Base-by-base conservation (phyloP, 306 rosid genomes). In the Vigna mungo region DNA sequence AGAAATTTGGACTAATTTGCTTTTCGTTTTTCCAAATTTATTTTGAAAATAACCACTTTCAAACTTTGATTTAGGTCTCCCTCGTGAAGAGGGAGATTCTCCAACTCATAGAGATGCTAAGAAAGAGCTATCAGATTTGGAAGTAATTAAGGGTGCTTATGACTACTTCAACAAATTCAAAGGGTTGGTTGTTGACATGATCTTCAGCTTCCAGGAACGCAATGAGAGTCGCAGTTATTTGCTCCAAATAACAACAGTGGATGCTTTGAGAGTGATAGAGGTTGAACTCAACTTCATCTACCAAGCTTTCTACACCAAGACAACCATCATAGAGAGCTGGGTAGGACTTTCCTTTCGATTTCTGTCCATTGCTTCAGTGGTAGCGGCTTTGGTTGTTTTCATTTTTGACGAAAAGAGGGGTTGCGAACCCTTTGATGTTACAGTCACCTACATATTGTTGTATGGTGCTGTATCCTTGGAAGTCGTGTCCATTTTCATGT, bases 221-320 rank as follows among this genome's bases (percentile, higher is more conserved):
- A 41, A 10, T 3, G 81, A 75, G 1, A 86, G 87, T 76, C 85
- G 84, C 11, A n/a, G 0, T 3, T 68, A 74, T 59, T 89, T 86
- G 41, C 41, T 2, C 1, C 0, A 7, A 0, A 36, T 16, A 69
- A 15, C 30, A 2, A 9, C 0, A 1, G 0, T 20, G 3, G 81
- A 83, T 7, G 85, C 86, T 37, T 55, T 85, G 7, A 79, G 58
- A 9, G 32, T 87, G 2, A 61, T 89, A 47, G 78, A 78, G 12
- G 65, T 76, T 39, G 90, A 86, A 21, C 90, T 86, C 71, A 84
- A 86, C 75, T 86, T 84, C 79, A 56, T 86, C 0, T 89, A 84
- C 15, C 82, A 85, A 63, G 82, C 75, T 78, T 85, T 89, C 25
- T 84, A 69, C 18, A 89, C 90, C 8, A 86, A 89, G 83, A 80